A percentile compares a stretch with the other conserved stretches of the same genome.
Evolutionary conservation across 805 yeast genomes (phyloP).

Genomic region (Yamadazyma philogaea): DNA sequence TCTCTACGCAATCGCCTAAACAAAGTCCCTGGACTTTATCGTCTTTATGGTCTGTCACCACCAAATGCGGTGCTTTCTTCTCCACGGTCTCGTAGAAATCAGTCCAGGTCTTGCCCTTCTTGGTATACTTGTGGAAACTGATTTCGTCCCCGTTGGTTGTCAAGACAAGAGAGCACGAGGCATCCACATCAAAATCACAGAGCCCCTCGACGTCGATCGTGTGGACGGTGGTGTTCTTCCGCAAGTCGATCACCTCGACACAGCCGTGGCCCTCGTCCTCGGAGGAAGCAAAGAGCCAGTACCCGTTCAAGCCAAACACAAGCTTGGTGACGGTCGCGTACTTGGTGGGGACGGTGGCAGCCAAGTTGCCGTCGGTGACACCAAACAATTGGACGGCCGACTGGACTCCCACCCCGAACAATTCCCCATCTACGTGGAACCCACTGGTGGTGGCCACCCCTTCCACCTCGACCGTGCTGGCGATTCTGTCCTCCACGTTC

Average conservation of each 20-base stretch:
- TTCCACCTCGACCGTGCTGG: neutral
- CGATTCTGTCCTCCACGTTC: conserved; percentile 12
- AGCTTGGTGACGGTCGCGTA: conserved; percentile 29
- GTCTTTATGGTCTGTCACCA: conserved; percentile 3
- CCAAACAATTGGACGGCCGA: conserved; percentile 38
- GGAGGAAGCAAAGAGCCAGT: conserved; percentile 46
- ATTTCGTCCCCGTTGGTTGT: conserved; percentile 20
- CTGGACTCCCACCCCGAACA: conserved; percentile 38
- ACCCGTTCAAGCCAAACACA: conserved; percentile 62
- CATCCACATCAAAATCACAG: conserved; percentile 30
- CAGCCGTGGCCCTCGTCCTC: conserved; percentile 17
- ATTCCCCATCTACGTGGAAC: conserved; percentile 49
- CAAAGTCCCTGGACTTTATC: neutral
- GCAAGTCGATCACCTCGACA: conserved; percentile 47
- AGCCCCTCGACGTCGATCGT: conserved; percentile 22
- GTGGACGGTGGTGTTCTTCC: conserved; percentile 34
- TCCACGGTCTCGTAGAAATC: conserved; percentile 1
- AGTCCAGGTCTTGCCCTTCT: conserved; percentile 20
- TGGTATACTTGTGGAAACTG: conserved; percentile 33
- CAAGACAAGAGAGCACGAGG: conserved; percentile 32
- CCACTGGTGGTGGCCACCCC: conserved; percentile 19
- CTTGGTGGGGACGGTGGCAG: conserved; percentile 29
- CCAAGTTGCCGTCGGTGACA: conserved; percentile 34
- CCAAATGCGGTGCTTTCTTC: neutral
- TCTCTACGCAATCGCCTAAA: neutral